Percentiles rank a stretch among this genome's conserved stretches.
phyloP scores from a whole-genome alignment of 2,329 filamentous ascomycete genomes.

The Pseudophaeomoniella oleicola region DNA sequence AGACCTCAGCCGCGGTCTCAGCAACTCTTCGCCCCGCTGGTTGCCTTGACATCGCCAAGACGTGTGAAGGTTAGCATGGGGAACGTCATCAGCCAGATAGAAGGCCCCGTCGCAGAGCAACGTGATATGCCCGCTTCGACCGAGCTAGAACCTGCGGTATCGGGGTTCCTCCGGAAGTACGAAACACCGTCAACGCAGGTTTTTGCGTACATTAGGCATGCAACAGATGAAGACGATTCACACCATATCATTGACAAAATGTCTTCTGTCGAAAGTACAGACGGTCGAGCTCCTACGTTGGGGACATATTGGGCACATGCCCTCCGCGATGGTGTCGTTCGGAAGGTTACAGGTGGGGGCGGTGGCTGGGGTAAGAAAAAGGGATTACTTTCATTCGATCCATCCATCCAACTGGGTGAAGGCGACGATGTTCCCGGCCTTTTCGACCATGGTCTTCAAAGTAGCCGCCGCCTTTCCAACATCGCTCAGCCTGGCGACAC shows the following conservation, averaged over 20 bases:
- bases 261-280: not conserved
- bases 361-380: conserved; percentile 13
- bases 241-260: conserved; percentile 1
- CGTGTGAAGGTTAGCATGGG: conserved; percentile 10
- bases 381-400: conserved; percentile 12
- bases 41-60: conserved; percentile 7
- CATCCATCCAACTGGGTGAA: conserved; percentile 5
- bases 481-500: conserved; percentile 5
- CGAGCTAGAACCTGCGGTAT: conserved; percentile 10
- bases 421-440: conserved; percentile 3
- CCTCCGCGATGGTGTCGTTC: not conserved
- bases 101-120: conserved; percentile 4
- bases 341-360: conserved; percentile 11
- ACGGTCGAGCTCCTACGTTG: conserved; percentile 5
- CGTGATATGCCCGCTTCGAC: conserved; percentile 7
- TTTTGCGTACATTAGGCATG: conserved; percentile 4
- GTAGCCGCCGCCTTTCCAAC: conserved; percentile 2
- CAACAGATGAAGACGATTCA: conserved; percentile 1
- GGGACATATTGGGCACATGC: not conserved
- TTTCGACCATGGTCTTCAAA: conserved; percentile 3
- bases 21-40: conserved; percentile 4
- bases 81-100: conserved; percentile 11
- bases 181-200: not conserved
- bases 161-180: conserved; percentile 1
- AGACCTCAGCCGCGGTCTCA: not conserved